A percentile compares a stretch with the other conserved stretches of the same genome.
phyloP scores from a whole-genome alignment of 331 rosid genomes.

The Acacia concinna region DNA sequence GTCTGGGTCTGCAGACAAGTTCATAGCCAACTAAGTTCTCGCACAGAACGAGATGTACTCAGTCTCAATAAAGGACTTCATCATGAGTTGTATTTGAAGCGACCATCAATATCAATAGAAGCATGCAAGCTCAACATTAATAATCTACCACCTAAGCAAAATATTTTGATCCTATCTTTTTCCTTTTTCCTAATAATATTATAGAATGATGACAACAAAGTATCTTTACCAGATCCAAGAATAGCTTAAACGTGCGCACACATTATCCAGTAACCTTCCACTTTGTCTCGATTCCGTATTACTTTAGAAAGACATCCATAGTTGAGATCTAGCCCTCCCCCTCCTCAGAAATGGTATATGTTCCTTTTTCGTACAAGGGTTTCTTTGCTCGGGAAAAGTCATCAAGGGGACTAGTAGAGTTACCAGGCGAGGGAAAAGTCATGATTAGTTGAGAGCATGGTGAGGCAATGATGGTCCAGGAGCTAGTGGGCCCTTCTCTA shows the following conservation, averaged over 20 bases:
- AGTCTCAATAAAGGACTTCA: conserved; percentile 12
- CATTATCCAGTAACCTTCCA: not conserved
- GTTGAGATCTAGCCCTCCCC: not conserved
- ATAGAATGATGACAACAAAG: not conserved
- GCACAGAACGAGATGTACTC: conserved; percentile 12
- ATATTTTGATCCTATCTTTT: not conserved
- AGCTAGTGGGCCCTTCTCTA: too few species aligned
- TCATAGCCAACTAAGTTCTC: conserved; percentile 30
- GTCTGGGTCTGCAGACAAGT: conserved; percentile 79
- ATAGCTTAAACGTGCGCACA: not conserved
- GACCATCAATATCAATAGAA: conserved; percentile 22
- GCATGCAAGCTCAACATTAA: not conserved
- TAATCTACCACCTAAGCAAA: not conserved
- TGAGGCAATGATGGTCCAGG: not conserved
- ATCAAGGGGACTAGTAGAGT: not conserved
- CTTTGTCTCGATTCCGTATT: not conserved
- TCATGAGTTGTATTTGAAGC: conserved; percentile 4
- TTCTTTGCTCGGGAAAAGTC: too few species aligned
- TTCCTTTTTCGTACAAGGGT: not conserved
- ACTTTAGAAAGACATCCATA: not conserved
- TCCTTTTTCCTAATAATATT: not conserved
- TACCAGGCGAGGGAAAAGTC: not conserved
- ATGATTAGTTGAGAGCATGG: not conserved
- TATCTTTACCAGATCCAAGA: too few species aligned
- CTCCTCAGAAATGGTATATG: not conserved